A percentile compares a stretch with the other conserved stretches of the same genome.
These are phyloP conservation scores for Pseudogymnoascus sp. DNA, from an alignment of 2,329 filamentous ascomycete species.

Conservation along the genomic window DNA sequence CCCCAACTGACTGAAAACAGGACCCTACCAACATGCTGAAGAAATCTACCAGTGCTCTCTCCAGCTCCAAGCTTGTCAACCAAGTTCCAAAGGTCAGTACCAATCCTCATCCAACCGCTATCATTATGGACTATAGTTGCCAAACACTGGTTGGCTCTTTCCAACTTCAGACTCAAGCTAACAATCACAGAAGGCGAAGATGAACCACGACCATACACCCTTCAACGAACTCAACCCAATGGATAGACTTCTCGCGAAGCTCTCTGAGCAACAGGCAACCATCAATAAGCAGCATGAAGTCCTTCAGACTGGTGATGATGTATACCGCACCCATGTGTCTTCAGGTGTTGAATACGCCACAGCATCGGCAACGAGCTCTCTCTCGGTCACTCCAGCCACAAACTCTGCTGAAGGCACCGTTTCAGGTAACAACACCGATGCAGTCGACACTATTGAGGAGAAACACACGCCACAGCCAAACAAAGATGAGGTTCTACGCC, in stretches of 20 bases:
- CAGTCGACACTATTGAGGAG: slow-evolving; percentile 43
- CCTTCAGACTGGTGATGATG: slow-evolving; percentile 32
- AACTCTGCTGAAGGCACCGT: slow-evolving; percentile 39
- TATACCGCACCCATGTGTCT: slow-evolving; percentile 15
- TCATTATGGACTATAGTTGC: neutral
- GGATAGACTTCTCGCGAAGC: slow-evolving; percentile 64
- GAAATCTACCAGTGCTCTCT: slow-evolving; percentile 36
- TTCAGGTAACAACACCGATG: slow-evolving; percentile 41
- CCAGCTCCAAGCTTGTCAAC: slow-evolving; percentile 47
- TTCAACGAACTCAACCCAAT: slow-evolving; percentile 44
- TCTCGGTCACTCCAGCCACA: slow-evolving; percentile 54
- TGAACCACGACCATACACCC: slow-evolving; percentile 34
- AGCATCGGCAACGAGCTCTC: slow-evolving; percentile 44
- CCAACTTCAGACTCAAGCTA: slow-evolving; percentile 14
- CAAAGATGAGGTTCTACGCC: slow-evolving; percentile 53
- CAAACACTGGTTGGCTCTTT: neutral
- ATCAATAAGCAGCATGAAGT: slow-evolving; percentile 51
- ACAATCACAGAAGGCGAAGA: slow-evolving; percentile 39
- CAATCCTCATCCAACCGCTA: neutral
- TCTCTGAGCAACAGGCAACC: slow-evolving; percentile 62
- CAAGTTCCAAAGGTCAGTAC: slow-evolving; percentile 44
- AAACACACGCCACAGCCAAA: slow-evolving; percentile 20
- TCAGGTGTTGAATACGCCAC: slow-evolving; percentile 38
- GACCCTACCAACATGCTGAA: slow-evolving; percentile 19
- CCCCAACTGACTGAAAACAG: slow-evolving; percentile 15